Evolutionary conservation across 176 grass and related monocot genomes (phyloP).

Genomic region (Typha latifolia): DNA sequence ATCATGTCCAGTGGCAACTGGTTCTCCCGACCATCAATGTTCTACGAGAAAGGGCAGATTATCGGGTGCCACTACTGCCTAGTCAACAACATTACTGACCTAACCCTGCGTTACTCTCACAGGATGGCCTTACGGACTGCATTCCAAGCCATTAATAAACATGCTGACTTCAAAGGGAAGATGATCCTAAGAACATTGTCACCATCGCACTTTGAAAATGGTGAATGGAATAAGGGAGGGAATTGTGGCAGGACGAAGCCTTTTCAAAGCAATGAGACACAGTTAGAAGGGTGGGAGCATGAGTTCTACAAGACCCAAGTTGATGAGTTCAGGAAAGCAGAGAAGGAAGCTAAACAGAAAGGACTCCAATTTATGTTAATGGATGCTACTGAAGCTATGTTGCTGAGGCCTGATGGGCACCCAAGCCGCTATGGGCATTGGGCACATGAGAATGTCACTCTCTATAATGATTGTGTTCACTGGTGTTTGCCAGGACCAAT

Average conservation of each 20-base stretch:
- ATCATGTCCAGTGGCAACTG: constrained; percentile 51
- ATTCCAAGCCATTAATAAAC: constrained; percentile 25
- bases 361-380: constrained; percentile 6
- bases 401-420: constrained; percentile 62
- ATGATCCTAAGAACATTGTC: constrained; percentile 45
- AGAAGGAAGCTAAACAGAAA: constrained; percentile 4
- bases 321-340: constrained; percentile 39
- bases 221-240: constrained; percentile 56
- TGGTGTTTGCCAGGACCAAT: constrained; percentile 63
- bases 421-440: constrained; percentile 45
- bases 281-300: constrained; percentile 19
- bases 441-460: constrained; percentile 29
- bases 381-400: constrained; percentile 38
- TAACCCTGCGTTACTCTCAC: constrained; percentile 29
- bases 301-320: constrained; percentile 38
- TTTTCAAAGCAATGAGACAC: constrained; percentile 8
- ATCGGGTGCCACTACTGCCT: constrained; percentile 42
- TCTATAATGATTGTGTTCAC: constrained; percentile 64
- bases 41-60: constrained; percentile 26
- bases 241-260: constrained; percentile 44
- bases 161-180: constrained; percentile 6
- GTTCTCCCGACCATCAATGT: constrained; percentile 40
- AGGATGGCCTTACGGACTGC: constrained; percentile 26
- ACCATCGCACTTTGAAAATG: constrained; percentile 63
- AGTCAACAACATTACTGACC: constrained; percentile 31